phyloP scores from a whole-genome alignment of 2,329 filamentous ascomycete species.

The Teratosphaeria zuluensis region DNA sequence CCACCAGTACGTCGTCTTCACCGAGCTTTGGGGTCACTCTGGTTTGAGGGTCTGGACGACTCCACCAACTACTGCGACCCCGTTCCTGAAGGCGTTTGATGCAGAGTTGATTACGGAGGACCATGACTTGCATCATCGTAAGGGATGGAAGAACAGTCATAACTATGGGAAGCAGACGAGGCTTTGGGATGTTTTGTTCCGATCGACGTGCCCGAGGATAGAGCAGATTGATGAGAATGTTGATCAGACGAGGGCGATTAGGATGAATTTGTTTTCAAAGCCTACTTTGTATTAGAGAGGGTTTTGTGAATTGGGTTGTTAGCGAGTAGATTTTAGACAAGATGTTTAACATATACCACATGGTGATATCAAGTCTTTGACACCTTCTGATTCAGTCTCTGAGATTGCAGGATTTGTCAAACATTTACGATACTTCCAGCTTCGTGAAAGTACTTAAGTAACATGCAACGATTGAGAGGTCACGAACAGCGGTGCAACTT shows the following conservation, averaged over 20 bases:
- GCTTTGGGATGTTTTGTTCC: constrained; percentile 27
- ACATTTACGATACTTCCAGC: too few species aligned
- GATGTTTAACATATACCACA: neutral
- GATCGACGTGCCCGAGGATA: constrained; percentile 27
- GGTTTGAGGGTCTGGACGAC: constrained; percentile 28
- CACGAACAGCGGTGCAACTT: too few species aligned
- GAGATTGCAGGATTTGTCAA: too few species aligned
- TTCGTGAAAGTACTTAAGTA: too few species aligned
- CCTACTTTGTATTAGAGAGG: neutral
- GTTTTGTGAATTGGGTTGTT: neutral
- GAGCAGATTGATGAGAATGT: constrained; percentile 15
- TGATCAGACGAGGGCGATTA: neutral
- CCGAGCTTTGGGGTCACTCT: constrained; percentile 29
- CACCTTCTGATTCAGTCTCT: too few species aligned
- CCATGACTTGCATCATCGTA: constrained; percentile 28
- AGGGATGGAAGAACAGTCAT: constrained; percentile 26
- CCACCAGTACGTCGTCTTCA: constrained; percentile 33
- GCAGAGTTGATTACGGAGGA: constrained; percentile 33
- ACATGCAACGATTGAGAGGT: too few species aligned
- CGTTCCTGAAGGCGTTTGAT: constrained; percentile 23
- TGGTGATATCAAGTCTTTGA: neutral
- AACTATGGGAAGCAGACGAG: constrained; percentile 31
- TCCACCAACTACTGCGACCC: constrained; percentile 26
- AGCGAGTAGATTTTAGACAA: neutral
- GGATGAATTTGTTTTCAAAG: neutral